Evolutionary conservation across 139 green algal species (phyloP).

Genomic region (Dunaliella primolecta): DNA sequence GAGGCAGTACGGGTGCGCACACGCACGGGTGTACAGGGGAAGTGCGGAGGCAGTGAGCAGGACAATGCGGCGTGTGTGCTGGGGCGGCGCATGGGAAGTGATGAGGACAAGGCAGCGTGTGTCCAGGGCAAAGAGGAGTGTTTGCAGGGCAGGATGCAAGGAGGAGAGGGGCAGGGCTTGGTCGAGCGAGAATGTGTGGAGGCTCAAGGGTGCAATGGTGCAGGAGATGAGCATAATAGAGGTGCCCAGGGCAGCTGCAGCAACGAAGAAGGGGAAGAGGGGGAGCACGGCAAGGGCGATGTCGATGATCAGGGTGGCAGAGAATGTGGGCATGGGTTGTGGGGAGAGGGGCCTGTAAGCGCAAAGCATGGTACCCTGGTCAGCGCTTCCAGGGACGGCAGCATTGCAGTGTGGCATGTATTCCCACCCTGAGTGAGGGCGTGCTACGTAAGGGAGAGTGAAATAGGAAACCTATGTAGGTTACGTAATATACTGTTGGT

Average conservation of each 20-base stretch:
- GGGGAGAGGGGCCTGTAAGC: not conserved
- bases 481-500: no score
- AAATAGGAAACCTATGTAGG: no score
- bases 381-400: not conserved
- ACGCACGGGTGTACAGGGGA: no score
- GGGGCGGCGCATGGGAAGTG: no score
- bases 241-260: not conserved
- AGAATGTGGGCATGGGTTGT: not conserved
- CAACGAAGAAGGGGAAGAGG: not conserved
- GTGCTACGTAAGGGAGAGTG: no score
- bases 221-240: not conserved
- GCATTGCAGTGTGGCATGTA: not conserved
- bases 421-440: not conserved
- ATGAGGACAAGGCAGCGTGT: no score
- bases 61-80: not conserved
- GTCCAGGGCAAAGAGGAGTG: no score
- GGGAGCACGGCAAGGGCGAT: not conserved
- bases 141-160: no score
- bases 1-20: not conserved
- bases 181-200: not conserved
- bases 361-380: not conserved
- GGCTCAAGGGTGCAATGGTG: no score
- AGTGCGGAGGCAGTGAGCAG: not conserved
- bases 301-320: not conserved
- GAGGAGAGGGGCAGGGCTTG: no score